These are phyloP conservation scores for Jaminaea rosea DNA, from an alignment of 1,284 basidiomycete genomes.

Conservation along the genomic window DNA sequence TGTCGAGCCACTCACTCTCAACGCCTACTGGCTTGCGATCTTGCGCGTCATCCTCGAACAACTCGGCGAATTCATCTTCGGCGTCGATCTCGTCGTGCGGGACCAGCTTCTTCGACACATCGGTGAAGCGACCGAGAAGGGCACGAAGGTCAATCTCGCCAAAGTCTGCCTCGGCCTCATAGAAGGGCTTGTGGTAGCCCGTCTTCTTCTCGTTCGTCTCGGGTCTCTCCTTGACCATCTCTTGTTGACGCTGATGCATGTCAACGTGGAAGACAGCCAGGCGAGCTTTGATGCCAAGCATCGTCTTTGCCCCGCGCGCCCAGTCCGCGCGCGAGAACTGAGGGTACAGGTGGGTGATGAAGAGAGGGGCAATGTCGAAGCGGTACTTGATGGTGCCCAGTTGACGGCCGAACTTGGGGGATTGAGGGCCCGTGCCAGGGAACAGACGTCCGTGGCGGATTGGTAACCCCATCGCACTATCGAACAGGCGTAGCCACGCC, in stretches of 20 bases:
- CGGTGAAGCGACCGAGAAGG: conserved; percentile 66
- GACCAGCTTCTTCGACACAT: conserved; percentile 12
- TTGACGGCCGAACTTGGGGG: conserved; percentile 81
- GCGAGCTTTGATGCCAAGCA: conserved; percentile 73
- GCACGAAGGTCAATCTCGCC: conserved; percentile 70
- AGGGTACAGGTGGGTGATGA: conserved; percentile 77
- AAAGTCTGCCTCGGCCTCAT: conserved; percentile 78
- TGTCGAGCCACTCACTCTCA: conserved; percentile 83
- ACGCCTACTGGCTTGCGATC: too few relatives aligned
- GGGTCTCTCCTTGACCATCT: conserved; percentile 51
- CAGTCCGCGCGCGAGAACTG: conserved; percentile 69
- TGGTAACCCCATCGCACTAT: conserved; percentile 68
- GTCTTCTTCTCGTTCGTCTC: conserved; percentile 23
- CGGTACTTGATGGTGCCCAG: conserved; percentile 89
- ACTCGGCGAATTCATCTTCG: conserved; percentile 26
- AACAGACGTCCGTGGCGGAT: conserved; percentile 78
- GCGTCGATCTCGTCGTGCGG: conserved; percentile 26
- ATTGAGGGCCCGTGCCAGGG: conserved; percentile 61
- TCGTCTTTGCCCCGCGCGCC: conserved; percentile 66
- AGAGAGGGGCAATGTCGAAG: conserved; percentile 67
- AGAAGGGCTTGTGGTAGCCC: conserved; percentile 69
- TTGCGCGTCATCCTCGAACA: conserved; percentile 26
- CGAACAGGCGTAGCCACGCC: conserved; percentile 82
- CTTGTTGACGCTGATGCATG: conserved; percentile 84
- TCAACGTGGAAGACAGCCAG: conserved; percentile 76